Conservation (phyloP, 441 rosid genomes). For the Hura crepitans region DNA sequence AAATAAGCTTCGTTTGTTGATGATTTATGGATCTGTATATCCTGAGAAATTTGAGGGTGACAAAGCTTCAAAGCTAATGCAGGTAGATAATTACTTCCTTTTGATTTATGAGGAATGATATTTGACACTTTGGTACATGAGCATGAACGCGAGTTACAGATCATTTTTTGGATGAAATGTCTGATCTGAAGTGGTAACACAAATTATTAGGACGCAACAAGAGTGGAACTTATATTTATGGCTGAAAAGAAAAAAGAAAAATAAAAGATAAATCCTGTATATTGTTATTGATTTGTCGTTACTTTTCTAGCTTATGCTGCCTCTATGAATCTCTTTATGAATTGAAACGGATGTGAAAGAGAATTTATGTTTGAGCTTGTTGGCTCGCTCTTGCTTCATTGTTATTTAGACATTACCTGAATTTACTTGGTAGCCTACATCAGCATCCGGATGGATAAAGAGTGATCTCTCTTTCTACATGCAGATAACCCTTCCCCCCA, state of each 20-base stretch:
- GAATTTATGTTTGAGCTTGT: no score
- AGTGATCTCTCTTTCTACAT: neutral
- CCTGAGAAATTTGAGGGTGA: conserved; percentile 98
- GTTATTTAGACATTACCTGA: no score
- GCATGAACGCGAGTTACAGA: neutral
- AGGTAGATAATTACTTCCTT: conserved; percentile 45
- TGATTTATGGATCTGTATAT: conserved; percentile 74
- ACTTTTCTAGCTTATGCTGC: neutral
- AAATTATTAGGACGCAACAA: neutral
- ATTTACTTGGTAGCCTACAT: no score
- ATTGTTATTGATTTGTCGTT: neutral
- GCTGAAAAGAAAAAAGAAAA: neutral
- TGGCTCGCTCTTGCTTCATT: no score
- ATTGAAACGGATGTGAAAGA: conserved; percentile 8
- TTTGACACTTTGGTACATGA: neutral
- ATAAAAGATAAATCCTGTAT: neutral
- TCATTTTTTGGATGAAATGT: neutral
- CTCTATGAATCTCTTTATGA: neutral
- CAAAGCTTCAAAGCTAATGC: conserved; percentile 80
- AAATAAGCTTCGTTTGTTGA: conserved; percentile 87
- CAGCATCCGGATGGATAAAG: neutral
- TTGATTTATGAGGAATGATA: neutral
- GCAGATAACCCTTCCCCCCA: neutral
- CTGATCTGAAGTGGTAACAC: neutral
- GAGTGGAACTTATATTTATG: neutral